Evolutionary conservation across 2,329 filamentous ascomycete genomes (phyloP), one percentile per base, ranked within the genome.

Genomic region (Paradendryphiella salina): DNA sequence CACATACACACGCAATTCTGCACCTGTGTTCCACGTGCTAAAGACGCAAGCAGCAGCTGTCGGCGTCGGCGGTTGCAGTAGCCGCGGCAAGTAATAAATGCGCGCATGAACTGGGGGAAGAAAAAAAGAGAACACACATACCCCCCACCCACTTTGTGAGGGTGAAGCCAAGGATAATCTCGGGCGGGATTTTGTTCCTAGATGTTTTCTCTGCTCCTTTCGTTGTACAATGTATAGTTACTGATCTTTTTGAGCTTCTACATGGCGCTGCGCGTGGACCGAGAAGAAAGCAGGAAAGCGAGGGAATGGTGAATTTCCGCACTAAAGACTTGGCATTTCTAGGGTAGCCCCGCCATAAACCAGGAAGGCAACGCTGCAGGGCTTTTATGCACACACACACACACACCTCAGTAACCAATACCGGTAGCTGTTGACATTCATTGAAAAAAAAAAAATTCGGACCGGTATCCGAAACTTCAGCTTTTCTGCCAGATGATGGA

Each of bases 261-360:
- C 43, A 52, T 46, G 23, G 32, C 26, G 29, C 41, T 31, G 26
- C 37, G 28, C 44, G 45, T 34, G 29, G 33, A 33, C 39, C 17
- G 28, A 15, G 28, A 23, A 13, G 20, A 48, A 18, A 47, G 23
- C 3, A 18, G 36, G 7, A 47, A 14, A 40, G 41, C 47, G 32
- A 50, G 49, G 42, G 18, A 34, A 46, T 46, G 60, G 57, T 49
- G 63, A 50, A 57, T 64, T 63, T 65, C 59, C 46, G 52, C 60
- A 59, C 55, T 60, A 63, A 57, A 38, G 62, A 10, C 55, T 54
- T 61, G 60, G 59, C 61, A 23, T 10, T 3, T 1, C 17, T 4
- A 42, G 48, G 40, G 18, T 57, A 49, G 37, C 38, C 35, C 39
- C 58, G 43, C 44, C 52, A 21, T 4, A 33, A 20, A 10, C 3